Conservation (phyloP, 257 asterid species). For the Salvia miltiorrhiza region DNA sequence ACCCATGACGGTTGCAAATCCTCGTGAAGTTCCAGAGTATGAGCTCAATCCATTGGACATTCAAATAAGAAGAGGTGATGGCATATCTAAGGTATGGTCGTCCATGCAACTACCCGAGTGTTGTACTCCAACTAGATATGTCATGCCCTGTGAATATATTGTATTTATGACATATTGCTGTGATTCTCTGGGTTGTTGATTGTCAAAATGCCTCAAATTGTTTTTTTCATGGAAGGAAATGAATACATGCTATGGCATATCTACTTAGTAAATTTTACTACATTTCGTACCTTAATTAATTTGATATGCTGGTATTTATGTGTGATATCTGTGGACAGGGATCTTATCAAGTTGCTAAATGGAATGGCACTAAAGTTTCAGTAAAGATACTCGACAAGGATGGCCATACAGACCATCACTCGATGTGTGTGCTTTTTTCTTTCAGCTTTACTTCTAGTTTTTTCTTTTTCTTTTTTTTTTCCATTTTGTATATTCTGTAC, state of each 20-base stretch:
- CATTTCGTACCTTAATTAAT: constrained; percentile 1
- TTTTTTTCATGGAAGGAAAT: constrained; percentile 10
- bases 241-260: not conserved
- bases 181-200: not conserved
- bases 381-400: constrained; percentile 96
- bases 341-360: constrained; percentile 95
- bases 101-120: not conserved
- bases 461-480: not conserved
- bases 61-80: constrained; percentile 88
- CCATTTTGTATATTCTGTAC: not conserved
- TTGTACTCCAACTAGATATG: constrained; percentile 1
- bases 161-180: not conserved
- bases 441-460: constrained; percentile 2
- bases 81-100: constrained; percentile 73
- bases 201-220: not conserved
- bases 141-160: not conserved
- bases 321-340: constrained; percentile 49
- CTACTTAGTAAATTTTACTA: not conserved
- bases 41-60: constrained; percentile 92
- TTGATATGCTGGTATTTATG: not conserved
- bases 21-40: constrained; percentile 97
- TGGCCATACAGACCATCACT: constrained; percentile 67
- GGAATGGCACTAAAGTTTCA: constrained; percentile 98
- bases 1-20: constrained; percentile 92
- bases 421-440: constrained; percentile 46